Conservation (phyloP, 1,284 basidiomycete genomes). For the Boletus mariae region DNA sequence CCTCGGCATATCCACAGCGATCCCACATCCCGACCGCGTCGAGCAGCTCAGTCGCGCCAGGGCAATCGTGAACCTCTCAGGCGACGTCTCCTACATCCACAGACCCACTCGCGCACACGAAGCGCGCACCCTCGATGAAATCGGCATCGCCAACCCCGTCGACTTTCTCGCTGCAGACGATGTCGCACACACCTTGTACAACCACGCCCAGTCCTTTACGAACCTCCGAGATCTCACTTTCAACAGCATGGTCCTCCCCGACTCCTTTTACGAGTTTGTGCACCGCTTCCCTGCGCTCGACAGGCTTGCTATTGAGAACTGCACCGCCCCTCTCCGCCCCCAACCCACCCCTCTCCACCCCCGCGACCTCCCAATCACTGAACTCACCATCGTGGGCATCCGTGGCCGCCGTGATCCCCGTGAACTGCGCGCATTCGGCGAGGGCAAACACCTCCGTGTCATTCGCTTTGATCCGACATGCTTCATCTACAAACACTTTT, state of each 20-base stretch:
- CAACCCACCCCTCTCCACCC: constrained; percentile 24
- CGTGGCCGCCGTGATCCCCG: constrained; percentile 22
- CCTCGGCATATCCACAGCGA: constrained; percentile 26
- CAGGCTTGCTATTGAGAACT: constrained; percentile 35
- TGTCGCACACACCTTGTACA: constrained; percentile 30
- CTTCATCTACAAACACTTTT: constrained; percentile 36
- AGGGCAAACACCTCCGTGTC: constrained; percentile 32
- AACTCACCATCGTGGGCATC: constrained; percentile 33
- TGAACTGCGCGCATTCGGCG: constrained; percentile 29
- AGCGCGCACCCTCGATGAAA: constrained; percentile 26
- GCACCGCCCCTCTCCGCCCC: constrained; percentile 28
- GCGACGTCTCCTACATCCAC: constrained; percentile 12
- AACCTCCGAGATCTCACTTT: constrained; percentile 35
- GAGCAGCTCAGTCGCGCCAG: constrained; percentile 29
- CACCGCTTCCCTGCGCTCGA: constrained; percentile 35
- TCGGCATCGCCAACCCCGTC: constrained; percentile 18
- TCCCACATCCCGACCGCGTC: constrained; percentile 20
- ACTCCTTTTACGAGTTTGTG: constrained; percentile 32
- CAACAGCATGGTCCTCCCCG: constrained; percentile 32
- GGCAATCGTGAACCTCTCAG: constrained; percentile 19
- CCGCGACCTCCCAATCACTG: constrained; percentile 36
- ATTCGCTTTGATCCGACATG: constrained; percentile 39
- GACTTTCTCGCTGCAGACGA: constrained; percentile 27
- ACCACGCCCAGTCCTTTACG: constrained; percentile 29
- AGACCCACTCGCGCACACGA: constrained; percentile 22